These are phyloP conservation scores for Cladobotryum mycophilum DNA, from an alignment of 2,329 filamentous ascomycete genomes.

Conservation along the genomic window DNA sequence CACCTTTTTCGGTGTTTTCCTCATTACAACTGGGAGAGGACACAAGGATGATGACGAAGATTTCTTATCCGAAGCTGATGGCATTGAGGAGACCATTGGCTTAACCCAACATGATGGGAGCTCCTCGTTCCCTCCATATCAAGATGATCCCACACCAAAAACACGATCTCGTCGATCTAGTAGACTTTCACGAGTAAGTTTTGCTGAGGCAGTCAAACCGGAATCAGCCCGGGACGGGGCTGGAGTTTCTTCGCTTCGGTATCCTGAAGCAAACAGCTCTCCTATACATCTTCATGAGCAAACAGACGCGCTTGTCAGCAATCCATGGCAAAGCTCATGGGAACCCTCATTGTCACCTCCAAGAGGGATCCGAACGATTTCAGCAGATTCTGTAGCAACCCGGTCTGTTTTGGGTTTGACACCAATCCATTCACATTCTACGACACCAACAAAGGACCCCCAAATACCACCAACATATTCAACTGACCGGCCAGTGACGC, in stretches of 20 bases:
- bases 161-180: conserved; percentile 43
- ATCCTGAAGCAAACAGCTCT: conserved; percentile 23
- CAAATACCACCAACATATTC: conserved; percentile 17
- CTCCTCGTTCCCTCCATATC: conserved; percentile 13
- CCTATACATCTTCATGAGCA: conserved; percentile 31
- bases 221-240: conserved; percentile 30
- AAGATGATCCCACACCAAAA: conserved; percentile 18
- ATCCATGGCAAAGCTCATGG: conserved; percentile 37
- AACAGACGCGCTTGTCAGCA: conserved; percentile 34
- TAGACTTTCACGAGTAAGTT: conserved; percentile 40
- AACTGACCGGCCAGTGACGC: conserved; percentile 23
- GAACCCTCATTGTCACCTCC: conserved; percentile 24
- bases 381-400: conserved; percentile 30
- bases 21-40: conserved; percentile 82
- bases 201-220: conserved; percentile 33
- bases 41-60: conserved; percentile 53
- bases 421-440: conserved; percentile 23
- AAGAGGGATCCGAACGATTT: conserved; percentile 32
- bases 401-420: conserved; percentile 18
- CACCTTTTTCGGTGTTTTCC: conserved; percentile 94
- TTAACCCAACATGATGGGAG: conserved; percentile 44
- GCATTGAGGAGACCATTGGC: conserved; percentile 58
- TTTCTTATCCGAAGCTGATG: conserved; percentile 47
- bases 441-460: conserved; percentile 27
- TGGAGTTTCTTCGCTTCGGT: conserved; percentile 31